Percentiles rank a stretch among this genome's conserved stretches.
Evolutionary conservation across 1,139 yeast genomes (phyloP).

Genomic region (Sugiyamaella paludigena): DNA sequence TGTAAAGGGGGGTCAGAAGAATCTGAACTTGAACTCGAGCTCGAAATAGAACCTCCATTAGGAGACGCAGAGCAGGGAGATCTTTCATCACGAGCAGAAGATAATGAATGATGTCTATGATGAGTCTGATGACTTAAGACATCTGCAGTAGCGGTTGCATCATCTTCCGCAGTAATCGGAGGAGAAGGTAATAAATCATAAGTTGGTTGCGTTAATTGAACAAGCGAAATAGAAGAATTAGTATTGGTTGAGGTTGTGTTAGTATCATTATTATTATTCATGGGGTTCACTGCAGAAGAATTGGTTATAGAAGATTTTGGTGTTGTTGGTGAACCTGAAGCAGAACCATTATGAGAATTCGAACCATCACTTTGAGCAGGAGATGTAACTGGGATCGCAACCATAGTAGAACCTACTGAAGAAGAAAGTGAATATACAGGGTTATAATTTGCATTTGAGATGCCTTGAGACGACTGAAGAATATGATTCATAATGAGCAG

Average conservation of each 20-base stretch:
- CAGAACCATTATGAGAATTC: too few relatives aligned
- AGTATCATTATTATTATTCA: neutral
- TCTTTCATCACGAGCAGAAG: neutral
- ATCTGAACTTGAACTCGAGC: neutral
- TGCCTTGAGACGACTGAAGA: too few relatives aligned
- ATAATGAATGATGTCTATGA: neutral
- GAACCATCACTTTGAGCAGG: constrained; percentile 21
- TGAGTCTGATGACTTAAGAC: neutral
- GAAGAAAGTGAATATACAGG: too few relatives aligned
- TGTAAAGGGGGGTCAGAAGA: constrained; percentile 34
- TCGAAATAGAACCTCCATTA: neutral
- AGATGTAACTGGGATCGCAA: constrained; percentile 17
- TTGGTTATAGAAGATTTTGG: constrained; percentile 19
- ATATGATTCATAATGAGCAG: too few relatives aligned
- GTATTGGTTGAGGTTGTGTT: neutral
- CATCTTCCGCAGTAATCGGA: constrained; percentile 10
- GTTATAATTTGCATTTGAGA: too few relatives aligned
- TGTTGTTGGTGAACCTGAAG: constrained; percentile 14
- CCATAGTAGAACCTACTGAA: constrained; percentile 1
- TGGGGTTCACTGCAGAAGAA: constrained; percentile 10
- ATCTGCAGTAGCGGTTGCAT: neutral
- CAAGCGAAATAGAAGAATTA: neutral
- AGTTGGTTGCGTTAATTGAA: neutral
- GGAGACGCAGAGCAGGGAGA: constrained; percentile 6
- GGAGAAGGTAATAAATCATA: constrained; percentile 17